Base-by-base conservation (phyloP, 805 yeast genomes). In the Lipomyces spencermartinsiae region DNA sequence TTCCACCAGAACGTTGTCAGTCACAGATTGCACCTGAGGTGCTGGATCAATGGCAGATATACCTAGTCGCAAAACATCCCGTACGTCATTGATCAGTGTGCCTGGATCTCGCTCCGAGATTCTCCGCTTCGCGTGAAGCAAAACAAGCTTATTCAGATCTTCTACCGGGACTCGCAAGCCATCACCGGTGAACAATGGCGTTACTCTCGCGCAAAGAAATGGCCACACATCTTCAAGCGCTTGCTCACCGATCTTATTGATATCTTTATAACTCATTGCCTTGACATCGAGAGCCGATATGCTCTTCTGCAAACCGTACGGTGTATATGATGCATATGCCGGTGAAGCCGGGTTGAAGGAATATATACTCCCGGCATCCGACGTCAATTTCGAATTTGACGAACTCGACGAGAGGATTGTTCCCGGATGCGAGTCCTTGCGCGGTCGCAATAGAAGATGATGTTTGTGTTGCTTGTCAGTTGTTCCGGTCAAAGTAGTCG, bases 141-240 rank as follows among this genome's bases (percentile, higher is more conserved):
- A 71, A 4, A 86, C 83, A 63, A 86, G 76, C 58, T 81, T 82
- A 72, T 86, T 87, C 29, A 85, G 76, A 73, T 87, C 89, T 70
- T 87, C 91, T 2, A 87, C 82, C 0, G 89, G 87, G 0, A 83
- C 82, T 22, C 83, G 79, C 51, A 86, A 71, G 3, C 79, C 78
- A 37, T 83, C 85, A n/a, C 85, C 83, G 22, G 75, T 72, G 72
- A 87, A 87, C 8, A 87, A 69, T 0, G 88, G 85, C 31, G 80
- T 74, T 0, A 84, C 78, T 5, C 82, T 73, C 2, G 81, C 74
- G 9, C 82, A 77, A 0, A 87, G 76, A 7, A 84, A 75, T 1
- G 81, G 74, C 87, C 88, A 86, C 1, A 87, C 79, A 31, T 83
- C 84, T 66, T 83, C 86, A 3, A 85, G 62, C 9, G 79, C 76